phyloP scores from a whole-genome alignment of 208 protist species.

The Wallacemonas sp. region DNA sequence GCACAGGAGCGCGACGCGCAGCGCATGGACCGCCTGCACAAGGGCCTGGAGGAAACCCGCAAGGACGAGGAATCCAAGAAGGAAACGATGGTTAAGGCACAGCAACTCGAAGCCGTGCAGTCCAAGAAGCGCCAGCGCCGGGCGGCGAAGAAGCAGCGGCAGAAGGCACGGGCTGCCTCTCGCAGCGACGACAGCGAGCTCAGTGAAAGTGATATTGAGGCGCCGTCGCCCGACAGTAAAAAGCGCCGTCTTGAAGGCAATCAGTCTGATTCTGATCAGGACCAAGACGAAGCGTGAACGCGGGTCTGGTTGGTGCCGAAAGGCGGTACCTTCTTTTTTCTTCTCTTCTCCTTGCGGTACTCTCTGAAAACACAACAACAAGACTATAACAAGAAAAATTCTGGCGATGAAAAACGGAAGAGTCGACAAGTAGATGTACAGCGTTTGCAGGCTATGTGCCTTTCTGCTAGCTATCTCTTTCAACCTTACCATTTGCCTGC shows the following conservation, averaged over 20 bases:
- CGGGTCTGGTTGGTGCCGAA: too few relatives aligned
- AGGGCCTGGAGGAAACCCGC: constrained; percentile 31
- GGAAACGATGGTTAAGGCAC: constrained; percentile 47
- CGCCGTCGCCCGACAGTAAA: background rate
- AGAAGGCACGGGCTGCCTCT: constrained; percentile 8
- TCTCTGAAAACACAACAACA: background rate
- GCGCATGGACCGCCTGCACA: constrained; percentile 51
- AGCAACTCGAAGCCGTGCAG: constrained; percentile 37
- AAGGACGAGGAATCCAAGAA: constrained; percentile 34
- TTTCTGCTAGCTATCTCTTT: background rate
- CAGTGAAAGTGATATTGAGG: background rate
- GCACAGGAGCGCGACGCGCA: constrained; percentile 65
- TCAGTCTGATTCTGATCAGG: background rate
- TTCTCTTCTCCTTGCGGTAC: background rate
- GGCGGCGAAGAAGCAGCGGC: constrained; percentile 31
- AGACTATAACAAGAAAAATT: background rate
- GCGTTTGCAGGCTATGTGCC: background rate
- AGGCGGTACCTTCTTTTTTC: background rate
- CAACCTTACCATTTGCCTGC: too few relatives aligned
- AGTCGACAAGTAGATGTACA: too few relatives aligned
- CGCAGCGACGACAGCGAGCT: constrained; percentile 12
- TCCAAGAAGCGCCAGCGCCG: constrained; percentile 57
- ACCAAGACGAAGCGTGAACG: too few relatives aligned
- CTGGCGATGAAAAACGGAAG: too few relatives aligned
- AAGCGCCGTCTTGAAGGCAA: background rate